phyloP scores from a whole-genome alignment of 1,284 basidiomycete species.

The Cystobasidium slooffiae region DNA sequence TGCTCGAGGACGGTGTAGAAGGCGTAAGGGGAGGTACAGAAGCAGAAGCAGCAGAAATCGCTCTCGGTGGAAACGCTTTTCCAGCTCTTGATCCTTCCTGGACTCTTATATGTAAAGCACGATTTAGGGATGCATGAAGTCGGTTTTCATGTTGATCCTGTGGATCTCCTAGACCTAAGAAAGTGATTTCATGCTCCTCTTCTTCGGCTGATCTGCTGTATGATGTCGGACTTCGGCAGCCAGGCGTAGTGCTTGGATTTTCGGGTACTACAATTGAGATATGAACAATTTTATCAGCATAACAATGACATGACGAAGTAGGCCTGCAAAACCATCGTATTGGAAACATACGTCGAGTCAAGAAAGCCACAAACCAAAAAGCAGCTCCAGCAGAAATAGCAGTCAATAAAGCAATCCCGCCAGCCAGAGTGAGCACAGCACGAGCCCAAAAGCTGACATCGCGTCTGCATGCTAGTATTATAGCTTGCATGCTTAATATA shows the following conservation, averaged over 20 bases:
- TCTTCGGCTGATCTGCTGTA: neutral
- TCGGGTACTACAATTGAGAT: neutral
- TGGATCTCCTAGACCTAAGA: neutral
- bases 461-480: neutral
- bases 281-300: neutral
- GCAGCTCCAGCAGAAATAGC: neutral
- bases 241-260: neutral
- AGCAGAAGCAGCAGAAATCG: too few relatives aligned
- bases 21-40: too few relatives aligned
- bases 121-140: too few relatives aligned
- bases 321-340: neutral
- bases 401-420: neutral
- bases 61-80: too few relatives aligned
- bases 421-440: neutral
- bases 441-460: neutral
- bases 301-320: too few relatives aligned
- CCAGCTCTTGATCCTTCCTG: neutral
- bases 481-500: neutral
- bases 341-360: neutral
- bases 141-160: neutral
- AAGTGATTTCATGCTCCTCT: slow-evolving; percentile 2
- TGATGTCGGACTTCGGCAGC: neutral
- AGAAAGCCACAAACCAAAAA: slow-evolving; percentile 17
- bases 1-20: too few relatives aligned
- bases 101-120: neutral